Base-by-base conservation (phyloP, 768 basidiomycete genomes). In the Termitomyces sp. region DNA sequence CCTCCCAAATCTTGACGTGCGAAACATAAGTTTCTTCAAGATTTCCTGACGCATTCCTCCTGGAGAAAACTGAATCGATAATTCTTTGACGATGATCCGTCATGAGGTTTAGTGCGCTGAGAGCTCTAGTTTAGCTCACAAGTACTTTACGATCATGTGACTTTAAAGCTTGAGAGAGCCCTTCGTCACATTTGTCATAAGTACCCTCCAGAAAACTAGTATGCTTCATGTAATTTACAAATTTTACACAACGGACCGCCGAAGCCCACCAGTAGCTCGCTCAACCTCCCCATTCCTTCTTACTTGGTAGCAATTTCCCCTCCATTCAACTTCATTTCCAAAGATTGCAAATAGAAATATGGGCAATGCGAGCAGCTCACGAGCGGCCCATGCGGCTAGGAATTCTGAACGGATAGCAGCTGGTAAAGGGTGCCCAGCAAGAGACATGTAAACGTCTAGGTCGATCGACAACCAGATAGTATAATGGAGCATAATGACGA, bases 1-100 rank as follows among this genome's bases (percentile, higher is more conserved):
- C 93, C 75, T 98, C 96, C 87, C 88, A 93, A 32, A 98, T 93
- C 79, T 95, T 97, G 71, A 96, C 66, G 74, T 95, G 95, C 41
- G 87, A 81, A 59, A 95, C 85, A 70, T 97, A 95, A 20, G 80
- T 80, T 71, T 97, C 94, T 60, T 87, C 88, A 0, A 86, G 74
- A 49, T 75, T 75, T 44, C 87, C 87, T 59, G 77, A 75, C 14
- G 83, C 82, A 68, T 84, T 88, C 58, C 87, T 80, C 66, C 82
- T 84, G 30, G 85, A 83, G 75, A 97, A 96, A 9, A 95, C 88
- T 5, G 93, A 95, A 1, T 82, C 73, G 65, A 94, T 86, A 67
- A 97, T 95, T 63, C 83, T 80, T 68, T 87, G 81, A 58, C 80
- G 79, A 59, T 85, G 77, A 62, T 85, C 81, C 41, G 73, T 70